Conservation (phyloP, 805 yeast species). For the Saturnispora silvae region DNA sequence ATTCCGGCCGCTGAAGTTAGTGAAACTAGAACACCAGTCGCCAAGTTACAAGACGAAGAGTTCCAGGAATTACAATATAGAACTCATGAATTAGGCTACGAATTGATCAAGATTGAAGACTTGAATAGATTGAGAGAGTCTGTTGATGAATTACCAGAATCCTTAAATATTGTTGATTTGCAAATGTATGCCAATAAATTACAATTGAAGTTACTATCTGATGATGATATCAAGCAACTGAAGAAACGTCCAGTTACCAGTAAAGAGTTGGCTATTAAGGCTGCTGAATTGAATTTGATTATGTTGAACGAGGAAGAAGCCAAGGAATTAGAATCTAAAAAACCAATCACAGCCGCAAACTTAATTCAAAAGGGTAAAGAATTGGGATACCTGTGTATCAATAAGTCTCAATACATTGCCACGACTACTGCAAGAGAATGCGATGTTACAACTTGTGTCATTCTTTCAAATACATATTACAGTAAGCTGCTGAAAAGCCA, state of each 20-base stretch:
- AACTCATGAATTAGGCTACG: constrained; percentile 16
- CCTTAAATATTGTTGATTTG: constrained; percentile 10
- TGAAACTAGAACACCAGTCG: no score
- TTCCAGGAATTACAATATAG: constrained; percentile 8
- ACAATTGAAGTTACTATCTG: constrained; percentile 27
- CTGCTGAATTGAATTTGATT: constrained; percentile 32
- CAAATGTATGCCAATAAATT: constrained; percentile 19
- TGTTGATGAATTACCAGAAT: constrained; percentile 7
- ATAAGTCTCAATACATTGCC: constrained; percentile 49
- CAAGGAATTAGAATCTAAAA: constrained; percentile 11
- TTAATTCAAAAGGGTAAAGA: constrained; percentile 33
- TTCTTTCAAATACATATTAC: constrained; percentile 55
- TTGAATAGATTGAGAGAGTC: constrained; percentile 10
- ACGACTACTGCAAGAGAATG: constrained; percentile 49
- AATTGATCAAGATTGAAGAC: constrained; percentile 11
- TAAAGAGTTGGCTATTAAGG: constrained; percentile 27
- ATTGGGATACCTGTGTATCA: constrained; percentile 43
- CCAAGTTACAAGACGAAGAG: neutral
- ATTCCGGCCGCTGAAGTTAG: no score
- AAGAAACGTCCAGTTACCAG: constrained; percentile 22
- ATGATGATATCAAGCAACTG: constrained; percentile 24
- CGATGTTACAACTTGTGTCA: constrained; percentile 47
- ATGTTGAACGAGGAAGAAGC: constrained; percentile 23
- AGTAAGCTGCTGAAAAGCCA: constrained; percentile 41
- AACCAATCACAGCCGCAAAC: constrained; percentile 13